Evolutionary conservation across 208 protist species (phyloP).

Genomic region (Leishmania turanica): DNA sequence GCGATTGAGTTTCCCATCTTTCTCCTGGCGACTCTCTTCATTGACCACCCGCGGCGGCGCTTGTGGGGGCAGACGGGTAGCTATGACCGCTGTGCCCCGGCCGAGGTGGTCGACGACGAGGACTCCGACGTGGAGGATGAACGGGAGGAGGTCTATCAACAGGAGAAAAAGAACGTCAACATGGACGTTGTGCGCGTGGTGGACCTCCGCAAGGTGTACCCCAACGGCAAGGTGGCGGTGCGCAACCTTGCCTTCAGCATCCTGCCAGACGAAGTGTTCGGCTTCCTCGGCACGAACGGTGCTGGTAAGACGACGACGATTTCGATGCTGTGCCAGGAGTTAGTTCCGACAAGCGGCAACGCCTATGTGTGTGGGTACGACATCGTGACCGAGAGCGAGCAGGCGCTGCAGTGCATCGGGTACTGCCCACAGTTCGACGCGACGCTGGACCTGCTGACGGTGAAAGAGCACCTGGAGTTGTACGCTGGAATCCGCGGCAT

Average conservation of each 20-base stretch:
- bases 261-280: conserved; percentile 77
- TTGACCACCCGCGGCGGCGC: conserved; percentile 65
- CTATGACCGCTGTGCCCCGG: conserved; percentile 33
- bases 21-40: conserved; percentile 51
- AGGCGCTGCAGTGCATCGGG: conserved; percentile 66
- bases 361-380: conserved; percentile 68
- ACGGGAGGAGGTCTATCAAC: conserved; percentile 49
- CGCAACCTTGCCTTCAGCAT: conserved; percentile 75
- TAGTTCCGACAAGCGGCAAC: conserved; percentile 65
- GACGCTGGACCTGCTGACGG: conserved; percentile 88
- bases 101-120: conserved; percentile 42
- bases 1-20: conserved; percentile 56
- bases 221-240: conserved; percentile 68
- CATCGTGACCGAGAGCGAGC: conserved; percentile 44
- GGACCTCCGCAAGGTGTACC: conserved; percentile 74
- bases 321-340: conserved; percentile 81
- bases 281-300: conserved; percentile 90
- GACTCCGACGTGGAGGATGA: conserved; percentile 53
- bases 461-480: conserved; percentile 74
- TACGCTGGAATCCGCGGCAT: conserved; percentile 41
- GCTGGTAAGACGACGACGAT: conserved; percentile 90
- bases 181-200: conserved; percentile 61
- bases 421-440: conserved; percentile 95
- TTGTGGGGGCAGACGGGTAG: conserved; percentile 30
- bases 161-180: conserved; percentile 28